Conservation (phyloP, 306 rosid genomes). For the barrel medic (Medicago truncatula) region MtrunA17r5.0-ANR NC_053044.1:47634001-47634500, state of each 20-base stretch:
- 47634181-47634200: no score
- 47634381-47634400: conserved; percentile 93
- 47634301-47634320: conserved; percentile 67
- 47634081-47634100: no score
- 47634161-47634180: no score
- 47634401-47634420: conserved; percentile 72
- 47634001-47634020: no score
- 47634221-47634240: background rate
- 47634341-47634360: conserved; percentile 72
- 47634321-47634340: conserved; percentile 66
- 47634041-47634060: no score
- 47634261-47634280: background rate
- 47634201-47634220: no score
- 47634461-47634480: conserved; percentile 78
- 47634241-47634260: background rate
- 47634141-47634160: no score
- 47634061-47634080: no score
- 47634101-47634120: no score
- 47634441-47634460: conserved; percentile 79
- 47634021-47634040: no score
- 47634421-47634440: conserved; percentile 83
- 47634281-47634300: conserved; percentile 54
- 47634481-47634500: conserved; percentile 83
- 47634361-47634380: conserved; percentile 86
- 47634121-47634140: no score